Conservation (phyloP, 257 asterid species). For the Gentiana straminea region DNA sequence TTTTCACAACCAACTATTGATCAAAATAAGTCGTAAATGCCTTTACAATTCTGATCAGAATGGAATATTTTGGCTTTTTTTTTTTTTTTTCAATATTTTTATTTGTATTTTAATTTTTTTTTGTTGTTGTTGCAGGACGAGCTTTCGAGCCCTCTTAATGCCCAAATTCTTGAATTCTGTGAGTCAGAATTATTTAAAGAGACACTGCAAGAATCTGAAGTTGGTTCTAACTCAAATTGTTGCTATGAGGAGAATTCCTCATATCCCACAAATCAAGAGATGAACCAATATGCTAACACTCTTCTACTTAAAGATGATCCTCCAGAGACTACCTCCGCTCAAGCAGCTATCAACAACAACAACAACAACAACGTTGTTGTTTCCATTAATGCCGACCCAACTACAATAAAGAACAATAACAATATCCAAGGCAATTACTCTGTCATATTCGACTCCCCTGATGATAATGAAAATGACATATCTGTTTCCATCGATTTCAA, state of each 20-base stretch:
- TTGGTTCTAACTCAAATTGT: conserved; percentile 67
- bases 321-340: conserved; percentile 12
- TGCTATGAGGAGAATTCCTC: conserved; percentile 55
- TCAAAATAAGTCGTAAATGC: conserved; percentile 1
- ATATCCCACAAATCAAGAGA: conserved; percentile 32
- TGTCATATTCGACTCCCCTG: conserved; percentile 30
- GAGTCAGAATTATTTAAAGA: conserved; percentile 63
- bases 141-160: conserved; percentile 60
- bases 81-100: conserved; percentile 7
- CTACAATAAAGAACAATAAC: conserved; percentile 3
- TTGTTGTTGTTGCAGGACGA: conserved; percentile 47
- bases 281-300: conserved; percentile 19
- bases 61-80: conserved; percentile 33
- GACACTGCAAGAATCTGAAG: conserved; percentile 58
- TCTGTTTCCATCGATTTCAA: conserved; percentile 75
- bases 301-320: conserved; percentile 10
- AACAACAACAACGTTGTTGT: no score
- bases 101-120: not conserved
- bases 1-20: conserved; percentile 8
- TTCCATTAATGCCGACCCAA: conserved; percentile 4
- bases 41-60: conserved; percentile 7
- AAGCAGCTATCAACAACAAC: not conserved
- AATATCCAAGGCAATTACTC: conserved; percentile 17
- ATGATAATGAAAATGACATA: conserved; percentile 56
- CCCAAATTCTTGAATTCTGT: conserved; percentile 54